A percentile compares a stretch with the other conserved stretches of the same genome.
Conservation (phyloP, 176 grass and related monocot species). For the Eragrostis nindensis region DNA sequence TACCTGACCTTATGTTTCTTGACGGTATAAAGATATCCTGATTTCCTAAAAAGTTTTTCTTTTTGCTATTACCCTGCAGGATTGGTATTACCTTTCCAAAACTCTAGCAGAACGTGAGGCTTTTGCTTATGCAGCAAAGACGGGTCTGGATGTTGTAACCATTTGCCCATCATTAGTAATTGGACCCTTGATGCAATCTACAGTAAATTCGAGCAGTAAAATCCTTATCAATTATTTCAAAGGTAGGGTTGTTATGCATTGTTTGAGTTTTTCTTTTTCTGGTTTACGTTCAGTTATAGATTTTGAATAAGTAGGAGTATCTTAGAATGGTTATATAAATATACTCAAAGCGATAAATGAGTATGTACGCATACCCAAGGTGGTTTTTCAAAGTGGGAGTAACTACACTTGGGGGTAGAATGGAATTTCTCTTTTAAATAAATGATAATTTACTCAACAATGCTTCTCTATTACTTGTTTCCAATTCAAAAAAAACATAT, state of each 20-base stretch:
- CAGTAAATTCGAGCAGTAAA: slow-evolving; percentile 48
- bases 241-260: slow-evolving; percentile 19
- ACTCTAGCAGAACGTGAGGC: slow-evolving; percentile 52
- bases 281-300: too few species aligned
- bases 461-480: not conserved
- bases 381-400: too few species aligned
- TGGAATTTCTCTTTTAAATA: too few species aligned
- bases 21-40: not conserved
- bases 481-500: too few species aligned
- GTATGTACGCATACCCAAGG: too few species aligned
- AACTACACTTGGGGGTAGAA: too few species aligned
- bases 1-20: not conserved
- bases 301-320: too few species aligned
- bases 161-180: slow-evolving; percentile 41
- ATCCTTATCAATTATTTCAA: slow-evolving; percentile 46
- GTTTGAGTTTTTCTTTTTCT: slow-evolving; percentile 26
- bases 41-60: not conserved
- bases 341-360: too few species aligned
- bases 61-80: slow-evolving; percentile 39
- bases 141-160: slow-evolving; percentile 51
- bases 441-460: not conserved
- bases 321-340: not conserved
- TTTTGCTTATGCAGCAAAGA: slow-evolving; percentile 51
- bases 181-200: slow-evolving; percentile 54
- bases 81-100: slow-evolving; percentile 70